Evolutionary conservation across 495 filamentous ascomycete genomes (phyloP), one percentile per base, ranked within the genome.

Genomic region (Annulohypoxylon maeteangense): DNA sequence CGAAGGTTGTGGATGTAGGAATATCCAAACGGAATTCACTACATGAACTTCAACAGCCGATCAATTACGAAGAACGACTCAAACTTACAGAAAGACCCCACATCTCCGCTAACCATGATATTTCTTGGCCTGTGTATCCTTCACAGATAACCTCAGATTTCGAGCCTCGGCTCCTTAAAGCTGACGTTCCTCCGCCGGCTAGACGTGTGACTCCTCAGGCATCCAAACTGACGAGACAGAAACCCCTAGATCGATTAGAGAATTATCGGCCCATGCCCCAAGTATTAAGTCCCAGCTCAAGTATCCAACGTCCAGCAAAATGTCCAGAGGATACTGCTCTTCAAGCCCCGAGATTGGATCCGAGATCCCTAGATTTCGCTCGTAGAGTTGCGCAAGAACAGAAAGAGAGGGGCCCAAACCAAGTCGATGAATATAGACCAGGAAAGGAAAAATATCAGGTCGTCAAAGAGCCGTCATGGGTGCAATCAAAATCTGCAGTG

Each of bases 361-460:
- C 61, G 2, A 65, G 36, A 40, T 62, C 70, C 7, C 16, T 73
- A 36, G 65, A 68, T 0, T 68, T 73, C 56, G 50, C 70, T 40
- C 29, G 36, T 40, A 73, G 48, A 50, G 27, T 66, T 4, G 47
- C 57, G 12, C 55, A 58, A 25, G 50, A 18, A 4, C 57, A 73
- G 22, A 65, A 48, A 12, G 8, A 58, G 25, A 50, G 6, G 44
- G 61, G 27, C 1, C 8, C 6, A 7, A 16, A 27, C 42, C 14
- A 31, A 8, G 20, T 3, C 27, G 18, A 29, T 5, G 54, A 34
- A 40, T 16, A 47, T n/a, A 12, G 10, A 6, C 8, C 36, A 12
- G 38, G 18, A 38, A 62, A 7, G 25, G 25, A 7, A 1, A 12
- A 50, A 3, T 16, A 62, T 22, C 29, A 20, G 16, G 12, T 38